These are phyloP conservation scores for Nannizzia gypsea DNA, from an alignment of 2,329 filamentous ascomycete genomes.

Conservation along the genomic window DNA sequence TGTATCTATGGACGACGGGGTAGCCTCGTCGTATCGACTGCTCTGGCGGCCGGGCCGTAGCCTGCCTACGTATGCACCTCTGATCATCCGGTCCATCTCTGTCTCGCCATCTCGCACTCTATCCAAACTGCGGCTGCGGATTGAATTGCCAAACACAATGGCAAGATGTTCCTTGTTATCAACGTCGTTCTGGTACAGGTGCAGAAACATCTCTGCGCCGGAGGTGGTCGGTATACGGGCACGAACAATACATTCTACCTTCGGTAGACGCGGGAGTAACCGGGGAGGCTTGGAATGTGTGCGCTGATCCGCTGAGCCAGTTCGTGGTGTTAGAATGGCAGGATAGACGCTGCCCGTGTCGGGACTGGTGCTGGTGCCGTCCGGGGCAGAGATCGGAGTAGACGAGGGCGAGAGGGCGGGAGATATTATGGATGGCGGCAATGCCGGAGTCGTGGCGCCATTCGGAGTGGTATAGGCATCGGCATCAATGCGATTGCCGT, in stretches of 20 bases:
- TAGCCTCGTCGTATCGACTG: constrained; percentile 49
- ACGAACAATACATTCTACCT: constrained; percentile 87
- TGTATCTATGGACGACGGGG: background rate
- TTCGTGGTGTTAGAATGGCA: constrained; percentile 21
- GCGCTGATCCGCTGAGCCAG: constrained; percentile 16
- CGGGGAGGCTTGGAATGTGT: constrained; percentile 49
- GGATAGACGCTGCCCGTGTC: constrained; percentile 19
- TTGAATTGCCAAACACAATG: constrained; percentile 85
- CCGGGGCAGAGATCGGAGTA: constrained; percentile 20
- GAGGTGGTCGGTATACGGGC: constrained; percentile 87
- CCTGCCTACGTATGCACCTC: constrained; percentile 82
- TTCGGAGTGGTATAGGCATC: constrained; percentile 14
- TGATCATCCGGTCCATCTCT: constrained; percentile 62
- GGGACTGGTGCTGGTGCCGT: background rate
- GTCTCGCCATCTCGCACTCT: constrained; percentile 36
- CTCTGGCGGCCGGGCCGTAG: constrained; percentile 74
- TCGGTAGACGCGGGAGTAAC: constrained; percentile 62
- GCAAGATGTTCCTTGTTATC: constrained; percentile 95
- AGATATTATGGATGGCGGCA: constrained; percentile 43
- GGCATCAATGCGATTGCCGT: constrained; percentile 11
- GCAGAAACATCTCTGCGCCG: constrained; percentile 92
- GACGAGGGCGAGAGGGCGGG: constrained; percentile 41
- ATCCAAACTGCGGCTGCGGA: constrained; percentile 55
- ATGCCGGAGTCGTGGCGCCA: constrained; percentile 28
- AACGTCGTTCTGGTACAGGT: constrained; percentile 83